Percentiles rank a stretch among this genome's conserved stretches.
These are phyloP conservation scores for Metschnikowia santaceciliae DNA, from an alignment of 805 yeast species.

Conservation along the genomic window DNA sequence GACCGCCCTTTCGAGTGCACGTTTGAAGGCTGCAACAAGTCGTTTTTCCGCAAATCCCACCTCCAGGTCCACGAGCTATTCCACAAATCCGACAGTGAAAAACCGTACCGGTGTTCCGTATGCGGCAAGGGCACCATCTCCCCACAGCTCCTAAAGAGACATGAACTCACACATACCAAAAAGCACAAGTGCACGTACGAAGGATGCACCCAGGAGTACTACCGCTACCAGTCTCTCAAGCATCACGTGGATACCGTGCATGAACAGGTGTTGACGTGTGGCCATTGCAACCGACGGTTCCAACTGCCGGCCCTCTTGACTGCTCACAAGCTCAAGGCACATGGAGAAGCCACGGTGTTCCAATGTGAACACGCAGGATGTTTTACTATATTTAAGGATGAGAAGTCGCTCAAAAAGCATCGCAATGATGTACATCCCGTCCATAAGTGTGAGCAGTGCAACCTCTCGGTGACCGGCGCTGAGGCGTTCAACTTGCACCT, in stretches of 20 bases:
- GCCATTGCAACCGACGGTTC: constrained; percentile 61
- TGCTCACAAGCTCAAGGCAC: constrained; percentile 64
- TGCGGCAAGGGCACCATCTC: constrained; percentile 85
- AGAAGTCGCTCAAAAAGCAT: constrained; percentile 73
- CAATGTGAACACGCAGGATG: constrained; percentile 66
- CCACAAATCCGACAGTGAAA: constrained; percentile 49
- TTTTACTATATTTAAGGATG: constrained; percentile 54
- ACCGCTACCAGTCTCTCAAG: constrained; percentile 70
- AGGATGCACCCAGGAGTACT: constrained; percentile 64
- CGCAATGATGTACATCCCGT: constrained; percentile 70
- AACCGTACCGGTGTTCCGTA: constrained; percentile 66
- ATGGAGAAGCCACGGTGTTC: constrained; percentile 51
- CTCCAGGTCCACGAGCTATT: constrained; percentile 69
- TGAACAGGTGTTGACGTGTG: constrained; percentile 50
- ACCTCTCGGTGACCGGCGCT: constrained; percentile 68
- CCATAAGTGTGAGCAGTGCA: constrained; percentile 59
- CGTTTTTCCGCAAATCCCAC: constrained; percentile 76
- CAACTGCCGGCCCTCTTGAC: constrained; percentile 61
- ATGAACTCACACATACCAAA: constrained; percentile 71
- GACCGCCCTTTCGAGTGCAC: constrained; percentile 74
- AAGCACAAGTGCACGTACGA: constrained; percentile 47
- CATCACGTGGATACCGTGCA: constrained; percentile 69
- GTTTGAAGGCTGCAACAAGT: constrained; percentile 50
- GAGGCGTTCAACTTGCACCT: constrained; percentile 69
- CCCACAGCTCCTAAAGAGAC: constrained; percentile 76